These are phyloP conservation scores for Pachysandra terminalis DNA, from an alignment of 164 flowering plant genomes.

Conservation along the genomic window DNA sequence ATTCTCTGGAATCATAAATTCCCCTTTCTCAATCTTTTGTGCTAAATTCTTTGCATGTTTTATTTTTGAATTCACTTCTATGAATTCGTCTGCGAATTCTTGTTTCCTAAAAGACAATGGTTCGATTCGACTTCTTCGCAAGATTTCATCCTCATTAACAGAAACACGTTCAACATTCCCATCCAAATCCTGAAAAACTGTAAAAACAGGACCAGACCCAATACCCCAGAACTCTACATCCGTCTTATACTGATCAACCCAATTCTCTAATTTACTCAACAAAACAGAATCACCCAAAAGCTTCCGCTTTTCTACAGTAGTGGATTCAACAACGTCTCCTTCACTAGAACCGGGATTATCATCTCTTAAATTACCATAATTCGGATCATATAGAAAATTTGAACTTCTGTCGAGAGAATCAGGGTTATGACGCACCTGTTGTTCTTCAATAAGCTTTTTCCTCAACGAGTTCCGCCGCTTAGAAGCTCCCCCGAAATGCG, in stretches of 20 bases:
- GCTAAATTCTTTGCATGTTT: slow-evolving; percentile 54
- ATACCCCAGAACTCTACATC: slow-evolving; percentile 73
- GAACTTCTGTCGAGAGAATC: slow-evolving; percentile 14
- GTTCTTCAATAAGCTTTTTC: slow-evolving; percentile 51
- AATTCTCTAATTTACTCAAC: slow-evolving; percentile 50
- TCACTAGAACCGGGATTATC: slow-evolving; percentile 6
- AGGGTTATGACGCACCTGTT: slow-evolving; percentile 42
- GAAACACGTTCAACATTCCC: slow-evolving; percentile 54
- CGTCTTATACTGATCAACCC: slow-evolving; percentile 65
- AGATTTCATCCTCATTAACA: slow-evolving; percentile 68
- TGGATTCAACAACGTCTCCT: slow-evolving; percentile 3
- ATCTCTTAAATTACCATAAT: slow-evolving; percentile 17
- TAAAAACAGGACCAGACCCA: slow-evolving; percentile 68
- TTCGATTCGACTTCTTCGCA: slow-evolving; percentile 36
- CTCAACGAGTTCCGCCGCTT: slow-evolving; percentile 67
- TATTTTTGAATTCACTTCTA: slow-evolving; percentile 39
- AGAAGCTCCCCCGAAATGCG: slow-evolving; percentile 43
- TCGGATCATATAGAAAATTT: slow-evolving; percentile 7
- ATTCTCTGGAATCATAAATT: slow-evolving; percentile 44
- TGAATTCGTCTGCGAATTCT: slow-evolving; percentile 27
- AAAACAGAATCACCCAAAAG: slow-evolving; percentile 35
- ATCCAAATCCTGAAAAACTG: slow-evolving; percentile 48
- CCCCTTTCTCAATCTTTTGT: slow-evolving; percentile 57
- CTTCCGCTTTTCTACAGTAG: slow-evolving; percentile 15
- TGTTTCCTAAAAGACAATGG: slow-evolving; percentile 3